phyloP scores from a whole-genome alignment of 768 basidiomycete genomes.

The Suillus paluster region DNA sequence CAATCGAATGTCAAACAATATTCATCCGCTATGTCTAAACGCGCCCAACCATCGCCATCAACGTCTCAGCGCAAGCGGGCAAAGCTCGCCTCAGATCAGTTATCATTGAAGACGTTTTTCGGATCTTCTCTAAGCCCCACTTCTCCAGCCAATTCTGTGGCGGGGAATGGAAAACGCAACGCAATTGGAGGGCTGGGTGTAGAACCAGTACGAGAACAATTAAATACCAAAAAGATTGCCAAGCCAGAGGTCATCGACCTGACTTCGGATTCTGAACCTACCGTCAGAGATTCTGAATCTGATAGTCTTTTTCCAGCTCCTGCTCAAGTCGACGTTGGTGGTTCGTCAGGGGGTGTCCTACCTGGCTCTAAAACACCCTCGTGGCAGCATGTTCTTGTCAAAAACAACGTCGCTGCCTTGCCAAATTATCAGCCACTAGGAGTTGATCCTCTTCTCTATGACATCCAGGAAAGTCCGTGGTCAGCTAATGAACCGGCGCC shows the following conservation, averaged over 20 bases:
- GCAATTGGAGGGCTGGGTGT: background rate
- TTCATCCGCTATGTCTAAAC: constrained; percentile 14
- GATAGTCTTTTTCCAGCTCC: background rate
- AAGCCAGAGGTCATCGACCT: background rate
- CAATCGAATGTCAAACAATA: constrained; percentile 2
- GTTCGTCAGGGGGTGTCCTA: background rate
- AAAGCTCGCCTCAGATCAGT: constrained; percentile 22
- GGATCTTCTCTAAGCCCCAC: constrained; percentile 9
- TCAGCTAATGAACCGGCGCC: constrained; percentile 46
- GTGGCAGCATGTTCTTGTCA: constrained; percentile 23
- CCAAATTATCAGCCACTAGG: constrained; percentile 35
- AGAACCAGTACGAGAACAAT: background rate
- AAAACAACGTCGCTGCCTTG: constrained; percentile 24
- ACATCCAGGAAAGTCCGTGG: constrained; percentile 50
- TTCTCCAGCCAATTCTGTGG: background rate
- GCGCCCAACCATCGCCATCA: constrained; percentile 14
- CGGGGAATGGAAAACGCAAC: constrained; percentile 7
- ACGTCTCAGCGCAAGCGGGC: constrained; percentile 22
- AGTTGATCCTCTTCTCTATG: constrained; percentile 55
- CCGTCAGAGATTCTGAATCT: no score
- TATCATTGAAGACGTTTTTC: constrained; percentile 33
- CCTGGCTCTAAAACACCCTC: background rate
- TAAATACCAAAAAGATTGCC: background rate
- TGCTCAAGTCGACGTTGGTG: background rate
- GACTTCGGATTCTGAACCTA: constrained; percentile 2